Evolutionary conservation across 345 rosid genomes (phyloP).

Genomic region (Hibiscus mutabilis): DNA sequence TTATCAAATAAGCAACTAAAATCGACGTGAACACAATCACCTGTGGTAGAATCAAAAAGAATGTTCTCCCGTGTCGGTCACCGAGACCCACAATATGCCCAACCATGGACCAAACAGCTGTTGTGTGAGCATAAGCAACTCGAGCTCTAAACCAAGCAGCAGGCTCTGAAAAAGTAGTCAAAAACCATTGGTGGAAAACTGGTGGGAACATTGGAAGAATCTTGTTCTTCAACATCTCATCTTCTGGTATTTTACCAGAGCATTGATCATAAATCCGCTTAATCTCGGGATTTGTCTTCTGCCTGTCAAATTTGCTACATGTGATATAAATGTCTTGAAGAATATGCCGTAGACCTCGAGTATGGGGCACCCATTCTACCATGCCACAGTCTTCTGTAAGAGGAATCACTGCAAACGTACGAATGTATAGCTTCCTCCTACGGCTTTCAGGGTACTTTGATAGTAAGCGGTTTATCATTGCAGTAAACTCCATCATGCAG

Average conservation of each 20-base stretch:
- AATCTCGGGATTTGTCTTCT: constrained; percentile 85
- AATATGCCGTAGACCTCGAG: constrained; percentile 91
- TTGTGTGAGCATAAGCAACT: constrained; percentile 90
- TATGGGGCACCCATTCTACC: constrained; percentile 99
- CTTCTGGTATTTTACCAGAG: constrained; percentile 72
- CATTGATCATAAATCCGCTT: constrained; percentile 85
- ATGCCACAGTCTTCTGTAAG: constrained; percentile 97
- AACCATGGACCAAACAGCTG: constrained; percentile 99
- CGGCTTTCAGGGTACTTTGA: constrained; percentile 95
- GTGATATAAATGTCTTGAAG: constrained; percentile 77
- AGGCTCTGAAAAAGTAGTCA: constrained; percentile 94
- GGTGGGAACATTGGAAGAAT: constrained; percentile 97
- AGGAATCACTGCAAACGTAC: constrained; percentile 94
- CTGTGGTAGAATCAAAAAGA: constrained; percentile 97
- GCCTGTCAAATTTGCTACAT: constrained; percentile 81
- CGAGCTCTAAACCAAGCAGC: constrained; percentile 99
- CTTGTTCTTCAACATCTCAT: constrained; percentile 81
- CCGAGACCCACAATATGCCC: constrained; percentile 98
- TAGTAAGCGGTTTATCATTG: constrained; percentile 87
- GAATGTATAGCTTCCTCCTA: constrained; percentile 82
- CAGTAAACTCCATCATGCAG: constrained; percentile 98
- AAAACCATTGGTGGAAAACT: constrained; percentile 90
- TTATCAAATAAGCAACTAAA: constrained; percentile 97
- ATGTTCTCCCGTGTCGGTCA: constrained; percentile 98
- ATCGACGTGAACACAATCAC: constrained; percentile 97